Percentiles rank a stretch among this genome's conserved stretches.
Conservation (phyloP, 139 green algal genomes). For the Coccomyxa sp. region DNA sequence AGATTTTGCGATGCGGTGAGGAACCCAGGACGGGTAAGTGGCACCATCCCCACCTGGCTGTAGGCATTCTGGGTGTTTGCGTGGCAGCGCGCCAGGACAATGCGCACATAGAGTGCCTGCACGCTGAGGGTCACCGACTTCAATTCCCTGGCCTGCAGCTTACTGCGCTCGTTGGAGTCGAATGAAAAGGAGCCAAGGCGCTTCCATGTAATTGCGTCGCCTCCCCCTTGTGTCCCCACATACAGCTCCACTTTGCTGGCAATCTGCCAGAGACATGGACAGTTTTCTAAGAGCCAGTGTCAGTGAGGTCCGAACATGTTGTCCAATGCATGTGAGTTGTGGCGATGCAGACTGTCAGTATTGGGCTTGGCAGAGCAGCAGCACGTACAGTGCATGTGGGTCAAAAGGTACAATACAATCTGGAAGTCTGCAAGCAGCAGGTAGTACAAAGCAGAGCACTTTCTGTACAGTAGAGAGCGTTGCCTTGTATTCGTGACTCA, state of each 20-base stretch:
- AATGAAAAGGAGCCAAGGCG: conserved; percentile 86
- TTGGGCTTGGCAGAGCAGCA: neutral
- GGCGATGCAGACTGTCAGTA: neutral
- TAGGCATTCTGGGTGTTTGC: conserved; percentile 89
- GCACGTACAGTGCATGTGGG: neutral
- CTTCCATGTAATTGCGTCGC: conserved; percentile 40
- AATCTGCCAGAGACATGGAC: conserved; percentile 48
- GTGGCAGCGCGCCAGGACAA: conserved; percentile 79
- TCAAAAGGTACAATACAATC: neutral
- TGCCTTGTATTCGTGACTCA: conserved; percentile 93
- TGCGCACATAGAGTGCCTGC: conserved; percentile 41
- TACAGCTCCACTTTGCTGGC: conserved; percentile 77
- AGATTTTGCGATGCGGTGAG: neutral
- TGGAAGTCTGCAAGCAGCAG: neutral
- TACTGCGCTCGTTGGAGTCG: conserved; percentile 82
- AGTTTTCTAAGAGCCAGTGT: neutral
- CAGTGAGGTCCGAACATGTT: neutral
- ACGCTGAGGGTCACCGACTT: conserved; percentile 85
- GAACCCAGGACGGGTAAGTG: neutral
- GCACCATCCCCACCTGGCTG: conserved; percentile 60
- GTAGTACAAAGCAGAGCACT: neutral
- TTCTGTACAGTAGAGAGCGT: neutral
- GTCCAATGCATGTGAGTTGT: neutral
- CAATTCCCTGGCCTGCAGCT: conserved; percentile 81
- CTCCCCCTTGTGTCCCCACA: conserved; percentile 34